Evolutionary conservation across 2,329 filamentous ascomycete species (phyloP).

Genomic region (Cladophialophora psammophila): DNA sequence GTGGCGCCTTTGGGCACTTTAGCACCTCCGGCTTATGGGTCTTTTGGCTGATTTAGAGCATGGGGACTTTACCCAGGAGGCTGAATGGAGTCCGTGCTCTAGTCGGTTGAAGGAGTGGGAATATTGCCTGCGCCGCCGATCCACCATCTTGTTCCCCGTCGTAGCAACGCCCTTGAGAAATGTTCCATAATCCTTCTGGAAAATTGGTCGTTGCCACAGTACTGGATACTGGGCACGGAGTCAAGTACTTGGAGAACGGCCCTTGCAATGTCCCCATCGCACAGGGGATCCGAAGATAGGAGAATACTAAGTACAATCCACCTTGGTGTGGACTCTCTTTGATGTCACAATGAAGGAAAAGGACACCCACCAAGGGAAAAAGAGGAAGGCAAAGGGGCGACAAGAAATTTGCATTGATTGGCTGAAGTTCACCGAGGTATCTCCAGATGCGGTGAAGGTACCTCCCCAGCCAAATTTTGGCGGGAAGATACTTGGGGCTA

Average conservation of each 20-base stretch:
- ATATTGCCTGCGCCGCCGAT: background rate
- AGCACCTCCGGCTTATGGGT: conserved; percentile 17
- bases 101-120: background rate
- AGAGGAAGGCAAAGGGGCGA: background rate
- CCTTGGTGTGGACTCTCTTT: background rate
- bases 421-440: background rate
- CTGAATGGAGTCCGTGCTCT: conserved; percentile 1
- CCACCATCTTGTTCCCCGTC: conserved; percentile 4
- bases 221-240: background rate
- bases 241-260: background rate
- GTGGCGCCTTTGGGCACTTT: background rate
- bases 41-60: conserved; percentile 2
- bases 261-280: background rate
- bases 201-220: background rate
- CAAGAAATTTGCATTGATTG: background rate
- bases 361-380: background rate
- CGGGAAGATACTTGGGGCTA: conserved; percentile 14
- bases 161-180: conserved; percentile 5
- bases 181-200: conserved; percentile 13
- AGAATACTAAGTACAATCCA: background rate
- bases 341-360: background rate
- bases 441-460: conserved; percentile 10
- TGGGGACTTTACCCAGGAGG: conserved; percentile 14
- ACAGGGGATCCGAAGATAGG: background rate
- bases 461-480: conserved; percentile 9